Base-by-base conservation (phyloP, 495 filamentous ascomycete species). In the Aspergillus olivimuriae region DNA sequence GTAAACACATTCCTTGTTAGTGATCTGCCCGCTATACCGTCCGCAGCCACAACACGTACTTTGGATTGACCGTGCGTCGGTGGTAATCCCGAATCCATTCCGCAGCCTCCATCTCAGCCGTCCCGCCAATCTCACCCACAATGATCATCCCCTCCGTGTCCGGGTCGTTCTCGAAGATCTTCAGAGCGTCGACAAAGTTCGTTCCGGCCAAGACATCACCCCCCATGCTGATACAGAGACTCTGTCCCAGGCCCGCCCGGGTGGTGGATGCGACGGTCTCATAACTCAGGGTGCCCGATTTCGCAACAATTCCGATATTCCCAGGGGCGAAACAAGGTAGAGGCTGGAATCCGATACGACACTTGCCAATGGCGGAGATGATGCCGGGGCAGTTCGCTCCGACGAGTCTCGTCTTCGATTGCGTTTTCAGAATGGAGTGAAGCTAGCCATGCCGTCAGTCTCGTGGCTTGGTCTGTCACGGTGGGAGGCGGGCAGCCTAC, bases 351-450 rank as follows among this genome's bases (percentile, higher is more conserved):
- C 89, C 87, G 52, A 94, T 90, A 31, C 88, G 79, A 53, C 89
- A 94, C 53, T 75, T 81, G 0, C 84, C 86, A 35, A 83, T 75
- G 0, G 86, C 78, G 14, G 89, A 89, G 32, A 95, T 91, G 41
- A 95, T 92, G 0, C 90, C 89, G 0, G 90, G 87, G 14, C 82
- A 85, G 53, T 95, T 95, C 3, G 89, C 82, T 8, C 89, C 89
- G 2, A 95, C 83, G 0, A 95, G 73, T 24, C 88, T 75, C 3
- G 82, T 90, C 48, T 76, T 86, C 1, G 82, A 87, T 56, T 96
- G 90, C 0, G 84, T 85, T 46, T 80, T 75, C 0, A 95, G 71
- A 22, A 94, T 86, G 1, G 80, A 83, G 43, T 86, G 80, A 36
- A 94, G 80, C 78, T 83, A 37, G n/a, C 4, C 1, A 20, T 21